Evolutionary conservation across 768 basidiomycete genomes (phyloP).

Genomic region (Artomyces pyxidatus): DNA sequence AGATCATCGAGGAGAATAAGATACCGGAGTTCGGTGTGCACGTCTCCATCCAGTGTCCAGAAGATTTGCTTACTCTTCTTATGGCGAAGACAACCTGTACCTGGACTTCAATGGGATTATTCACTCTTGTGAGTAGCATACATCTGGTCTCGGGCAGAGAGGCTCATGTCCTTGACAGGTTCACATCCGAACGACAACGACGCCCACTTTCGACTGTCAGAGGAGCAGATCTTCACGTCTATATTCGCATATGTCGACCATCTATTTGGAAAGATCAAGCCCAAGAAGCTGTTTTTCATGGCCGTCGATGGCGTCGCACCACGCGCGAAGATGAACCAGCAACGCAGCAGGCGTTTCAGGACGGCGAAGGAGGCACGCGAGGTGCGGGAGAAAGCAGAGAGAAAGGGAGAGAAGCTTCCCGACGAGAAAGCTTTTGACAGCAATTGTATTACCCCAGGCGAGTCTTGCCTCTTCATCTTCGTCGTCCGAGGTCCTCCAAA

Average conservation of each 20-base stretch:
- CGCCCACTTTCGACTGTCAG: constrained; percentile 90
- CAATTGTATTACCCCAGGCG: constrained; percentile 97
- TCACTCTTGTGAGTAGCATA: constrained; percentile 51
- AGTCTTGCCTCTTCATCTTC: too few relatives aligned
- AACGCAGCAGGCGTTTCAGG: constrained; percentile 86
- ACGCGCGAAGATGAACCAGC: constrained; percentile 99
- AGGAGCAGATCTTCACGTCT: constrained; percentile 95
- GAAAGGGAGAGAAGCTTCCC: constrained; percentile 86
- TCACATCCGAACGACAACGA: constrained; percentile 97
- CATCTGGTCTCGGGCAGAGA: neutral
- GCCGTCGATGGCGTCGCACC: constrained; percentile 97
- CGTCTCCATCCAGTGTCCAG: neutral
- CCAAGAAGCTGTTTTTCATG: constrained; percentile 97
- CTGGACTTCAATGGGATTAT: constrained; percentile 94
- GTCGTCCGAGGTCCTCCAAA: too few relatives aligned
- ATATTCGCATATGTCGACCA: constrained; percentile 97
- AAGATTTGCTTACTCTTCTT: constrained; percentile 11
- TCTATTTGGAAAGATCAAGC: constrained; percentile 94
- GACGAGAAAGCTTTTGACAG: constrained; percentile 95
- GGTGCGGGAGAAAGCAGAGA: constrained; percentile 74
- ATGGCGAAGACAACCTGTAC: constrained; percentile 68
- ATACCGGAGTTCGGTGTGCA: constrained; percentile 91
- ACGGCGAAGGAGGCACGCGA: constrained; percentile 92
- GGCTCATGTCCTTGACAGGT: constrained; percentile 29
- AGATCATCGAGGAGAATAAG: constrained; percentile 96